Percentiles rank a stretch among this genome's conserved stretches.
phyloP scores from a whole-genome alignment of 208 protist genomes.

The Angomonas deanei region DNA sequence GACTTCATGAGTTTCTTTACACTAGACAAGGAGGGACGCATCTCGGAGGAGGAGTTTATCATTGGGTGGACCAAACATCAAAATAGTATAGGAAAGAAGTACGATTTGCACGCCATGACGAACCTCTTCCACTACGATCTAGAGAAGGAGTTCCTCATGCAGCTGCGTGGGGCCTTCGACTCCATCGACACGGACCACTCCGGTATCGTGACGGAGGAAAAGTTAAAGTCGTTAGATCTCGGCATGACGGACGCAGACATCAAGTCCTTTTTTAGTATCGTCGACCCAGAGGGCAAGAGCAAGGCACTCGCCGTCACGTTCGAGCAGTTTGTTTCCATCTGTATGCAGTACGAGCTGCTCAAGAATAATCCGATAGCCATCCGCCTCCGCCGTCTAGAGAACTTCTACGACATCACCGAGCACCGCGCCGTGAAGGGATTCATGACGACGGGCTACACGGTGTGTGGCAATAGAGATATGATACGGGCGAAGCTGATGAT shows the following conservation, averaged over 20 bases:
- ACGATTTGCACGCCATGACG: slow-evolving; percentile 64
- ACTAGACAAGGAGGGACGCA: slow-evolving; percentile 59
- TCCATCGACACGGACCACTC: slow-evolving; percentile 71
- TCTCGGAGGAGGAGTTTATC: slow-evolving; percentile 86
- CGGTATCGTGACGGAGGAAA: slow-evolving; percentile 70
- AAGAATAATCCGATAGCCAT: slow-evolving; percentile 77
- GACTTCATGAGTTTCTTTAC: slow-evolving; percentile 81
- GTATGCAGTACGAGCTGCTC: slow-evolving; percentile 71
- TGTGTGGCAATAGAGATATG: slow-evolving; percentile 58
- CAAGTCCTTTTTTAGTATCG: slow-evolving; percentile 46
- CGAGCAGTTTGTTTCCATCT: slow-evolving; percentile 76
- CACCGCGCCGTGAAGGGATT: slow-evolving; percentile 42
- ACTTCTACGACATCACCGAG: slow-evolving; percentile 76
- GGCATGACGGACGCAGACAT: slow-evolving; percentile 59
- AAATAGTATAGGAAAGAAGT: slow-evolving; percentile 75
- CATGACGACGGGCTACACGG: slow-evolving; percentile 80
- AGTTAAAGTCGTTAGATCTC: slow-evolving; percentile 65
- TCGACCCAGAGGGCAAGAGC: slow-evolving; percentile 49
- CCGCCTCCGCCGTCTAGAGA: slow-evolving; percentile 61
- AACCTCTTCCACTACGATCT: slow-evolving; percentile 84
- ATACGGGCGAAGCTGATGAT: slow-evolving; percentile 64
- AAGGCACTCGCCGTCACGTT: slow-evolving; percentile 47
- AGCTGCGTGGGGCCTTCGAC: slow-evolving; percentile 79
- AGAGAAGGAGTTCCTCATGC: slow-evolving; percentile 71
- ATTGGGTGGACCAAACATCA: slow-evolving; percentile 75